phyloP scores from a whole-genome alignment of 306 rosid species.

The Datisca glomerata region DNA sequence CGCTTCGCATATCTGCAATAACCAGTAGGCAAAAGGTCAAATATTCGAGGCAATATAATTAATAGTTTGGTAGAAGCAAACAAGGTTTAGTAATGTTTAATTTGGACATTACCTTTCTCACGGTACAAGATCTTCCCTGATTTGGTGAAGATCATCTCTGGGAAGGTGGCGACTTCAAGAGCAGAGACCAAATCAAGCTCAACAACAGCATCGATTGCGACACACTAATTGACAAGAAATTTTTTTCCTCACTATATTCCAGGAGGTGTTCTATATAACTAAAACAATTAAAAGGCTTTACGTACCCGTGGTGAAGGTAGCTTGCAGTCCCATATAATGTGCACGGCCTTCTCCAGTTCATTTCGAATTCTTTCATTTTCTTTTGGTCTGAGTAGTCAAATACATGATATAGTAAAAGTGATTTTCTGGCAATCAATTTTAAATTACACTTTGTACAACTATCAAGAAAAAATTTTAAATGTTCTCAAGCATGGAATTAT shows the following conservation, averaged over 20 bases:
- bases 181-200: conserved; percentile 66
- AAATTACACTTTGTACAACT: too few species aligned
- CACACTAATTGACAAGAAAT: conserved; percentile 35
- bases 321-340: conserved; percentile 85
- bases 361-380: conserved; percentile 55
- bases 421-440: too few species aligned
- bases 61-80: conserved; percentile 1
- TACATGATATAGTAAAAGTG: too few species aligned
- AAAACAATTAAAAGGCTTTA: conserved; percentile 7
- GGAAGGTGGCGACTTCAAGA: conserved; percentile 60
- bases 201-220: conserved; percentile 78
- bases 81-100: not conserved
- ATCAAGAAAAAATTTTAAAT: too few species aligned
- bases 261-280: conserved; percentile 4
- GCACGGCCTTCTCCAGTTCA: conserved; percentile 70
- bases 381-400: conserved; percentile 47
- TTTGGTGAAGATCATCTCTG: conserved; percentile 72
- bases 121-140: conserved; percentile 82
- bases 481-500: too few species aligned
- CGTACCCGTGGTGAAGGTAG: conserved; percentile 96
- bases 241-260: conserved; percentile 1
- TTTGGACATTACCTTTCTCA: conserved; percentile 43
- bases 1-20: conserved; percentile 50
- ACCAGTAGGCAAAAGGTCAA: conserved; percentile 6
- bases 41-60: conserved; percentile 6